phyloP scores from a whole-genome alignment of 2,329 filamentous ascomycete genomes.

The Tolypocladium tundrense region DNA sequence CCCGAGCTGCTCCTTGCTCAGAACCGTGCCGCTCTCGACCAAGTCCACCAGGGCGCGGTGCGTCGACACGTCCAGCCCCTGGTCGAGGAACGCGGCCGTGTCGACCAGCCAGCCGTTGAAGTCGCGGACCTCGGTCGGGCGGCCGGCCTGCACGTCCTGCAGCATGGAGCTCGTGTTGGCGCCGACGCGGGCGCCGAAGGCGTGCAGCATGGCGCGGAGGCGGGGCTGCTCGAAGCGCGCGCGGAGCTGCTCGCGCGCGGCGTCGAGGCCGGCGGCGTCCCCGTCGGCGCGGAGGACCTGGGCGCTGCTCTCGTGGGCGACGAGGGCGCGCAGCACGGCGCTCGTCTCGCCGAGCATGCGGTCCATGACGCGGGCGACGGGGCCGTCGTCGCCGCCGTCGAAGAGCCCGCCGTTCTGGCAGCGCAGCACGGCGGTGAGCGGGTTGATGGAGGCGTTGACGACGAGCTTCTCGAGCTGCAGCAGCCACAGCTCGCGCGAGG shows the following conservation, averaged over 20 bases:
- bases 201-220: conserved; percentile 35
- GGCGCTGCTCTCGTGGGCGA: conserved; percentile 43
- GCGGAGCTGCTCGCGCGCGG: conserved; percentile 1
- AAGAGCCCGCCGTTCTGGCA: conserved; percentile 73
- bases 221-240: conserved; percentile 29
- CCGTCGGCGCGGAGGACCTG: conserved; percentile 22
- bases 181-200: conserved; percentile 35
- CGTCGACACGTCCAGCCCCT: conserved; percentile 20
- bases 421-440: conserved; percentile 68
- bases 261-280: not conserved
- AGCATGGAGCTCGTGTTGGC: conserved; percentile 53
- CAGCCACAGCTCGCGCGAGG: conserved; percentile 35
- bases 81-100: conserved; percentile 28
- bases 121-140: conserved; percentile 44
- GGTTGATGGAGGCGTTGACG: conserved; percentile 72
- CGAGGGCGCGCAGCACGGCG: conserved; percentile 58
- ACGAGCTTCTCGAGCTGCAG: conserved; percentile 81
- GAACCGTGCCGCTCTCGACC: conserved; percentile 24
- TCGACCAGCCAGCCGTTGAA: conserved; percentile 51
- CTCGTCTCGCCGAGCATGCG: conserved; percentile 65
- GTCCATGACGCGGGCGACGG: conserved; percentile 51
- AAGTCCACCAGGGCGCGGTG: conserved; percentile 32
- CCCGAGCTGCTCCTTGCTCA: conserved; percentile 24
- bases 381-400: conserved; percentile 33
- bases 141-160: conserved; percentile 43